Conservation (phyloP, 208 protist species). For the Trypanosoma rangeli region DNA sequence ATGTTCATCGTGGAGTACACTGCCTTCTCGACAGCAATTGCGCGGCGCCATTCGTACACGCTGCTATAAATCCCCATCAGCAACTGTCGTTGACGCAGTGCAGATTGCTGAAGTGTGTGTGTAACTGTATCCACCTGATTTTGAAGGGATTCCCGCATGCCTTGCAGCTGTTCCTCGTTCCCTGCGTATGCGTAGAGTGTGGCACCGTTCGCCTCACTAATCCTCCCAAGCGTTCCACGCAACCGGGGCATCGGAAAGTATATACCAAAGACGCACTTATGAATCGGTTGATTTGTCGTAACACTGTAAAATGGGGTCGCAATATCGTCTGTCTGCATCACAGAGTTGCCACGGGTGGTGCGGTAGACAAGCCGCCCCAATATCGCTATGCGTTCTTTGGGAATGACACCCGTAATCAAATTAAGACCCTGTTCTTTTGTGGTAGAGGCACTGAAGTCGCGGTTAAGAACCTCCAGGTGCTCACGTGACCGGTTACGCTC, state of each 20-base stretch:
- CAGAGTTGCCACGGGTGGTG: conserved; percentile 96
- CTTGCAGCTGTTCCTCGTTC: conserved; percentile 64
- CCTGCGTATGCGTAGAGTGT: conserved; percentile 95
- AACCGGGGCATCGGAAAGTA: conserved; percentile 96
- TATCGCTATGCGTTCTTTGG: conserved; percentile 72
- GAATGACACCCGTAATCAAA: conserved; percentile 95
- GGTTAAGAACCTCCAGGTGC: conserved; percentile 78
- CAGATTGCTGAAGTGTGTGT: conserved; percentile 70
- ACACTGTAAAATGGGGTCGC: conserved; percentile 91
- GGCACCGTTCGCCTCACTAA: conserved; percentile 96
- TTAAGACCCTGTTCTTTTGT: conserved; percentile 57
- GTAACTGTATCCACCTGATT: conserved; percentile 75
- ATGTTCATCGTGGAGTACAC: conserved; percentile 97
- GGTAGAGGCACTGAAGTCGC: conserved; percentile 58
- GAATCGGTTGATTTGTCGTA: conserved; percentile 60
- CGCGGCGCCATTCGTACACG: conserved; percentile 86
- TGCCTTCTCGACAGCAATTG: conserved; percentile 94
- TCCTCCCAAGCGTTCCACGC: conserved; percentile 92
- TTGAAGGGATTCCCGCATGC: conserved; percentile 66
- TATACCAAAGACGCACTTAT: conserved; percentile 96
- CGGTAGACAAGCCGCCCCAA: conserved; percentile 96
- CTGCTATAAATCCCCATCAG: conserved; percentile 72
- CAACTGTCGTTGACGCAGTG: conserved; percentile 66
- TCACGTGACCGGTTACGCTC: conserved; percentile 79
- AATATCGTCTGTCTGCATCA: conserved; percentile 89